phyloP scores from a whole-genome alignment of 176 grass and related monocot genomes.

The Pontederia crassipes region DNA sequence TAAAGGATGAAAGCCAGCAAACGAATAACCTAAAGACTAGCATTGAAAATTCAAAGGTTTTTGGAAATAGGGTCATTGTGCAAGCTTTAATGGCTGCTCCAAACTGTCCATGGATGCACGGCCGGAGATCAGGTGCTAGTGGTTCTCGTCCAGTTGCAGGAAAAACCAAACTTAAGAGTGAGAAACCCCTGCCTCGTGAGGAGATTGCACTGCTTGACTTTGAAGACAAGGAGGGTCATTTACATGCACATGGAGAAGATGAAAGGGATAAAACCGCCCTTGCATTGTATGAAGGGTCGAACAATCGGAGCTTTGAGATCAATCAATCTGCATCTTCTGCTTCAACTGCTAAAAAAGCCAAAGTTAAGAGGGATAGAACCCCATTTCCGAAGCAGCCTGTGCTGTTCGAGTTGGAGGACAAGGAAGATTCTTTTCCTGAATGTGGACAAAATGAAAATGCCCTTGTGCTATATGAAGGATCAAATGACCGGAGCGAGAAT shows the following conservation, averaged over 20 bases:
- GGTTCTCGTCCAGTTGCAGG: not conserved
- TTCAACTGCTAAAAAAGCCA: slow-evolving; percentile 14
- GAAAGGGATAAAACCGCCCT: too few species aligned
- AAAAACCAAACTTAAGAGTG: slow-evolving; percentile 25
- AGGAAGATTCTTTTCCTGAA: not conserved
- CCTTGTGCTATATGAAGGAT: too few species aligned
- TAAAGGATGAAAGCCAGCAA: slow-evolving; percentile 11
- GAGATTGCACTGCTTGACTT: not conserved
- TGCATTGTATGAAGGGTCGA: too few species aligned
- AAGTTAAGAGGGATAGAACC: slow-evolving; percentile 21
- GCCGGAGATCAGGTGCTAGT: slow-evolving; percentile 17
- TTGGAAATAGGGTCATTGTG: slow-evolving; percentile 18
- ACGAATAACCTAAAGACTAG: slow-evolving; percentile 5
- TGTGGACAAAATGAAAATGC: too few species aligned
- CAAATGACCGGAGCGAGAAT: too few species aligned
- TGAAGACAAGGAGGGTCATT: not conserved
- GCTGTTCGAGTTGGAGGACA: not conserved
- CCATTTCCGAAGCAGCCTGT: slow-evolving; percentile 5
- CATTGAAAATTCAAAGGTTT: slow-evolving; percentile 6
- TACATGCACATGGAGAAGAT: too few species aligned
- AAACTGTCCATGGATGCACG: slow-evolving; percentile 39
- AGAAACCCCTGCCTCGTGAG: slow-evolving; percentile 2
- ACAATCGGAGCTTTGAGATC: too few species aligned
- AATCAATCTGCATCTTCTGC: not conserved
- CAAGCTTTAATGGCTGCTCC: slow-evolving; percentile 41